phyloP scores from a whole-genome alignment of 768 basidiomycete genomes.

The Amanita pseudoporphyria region DNA sequence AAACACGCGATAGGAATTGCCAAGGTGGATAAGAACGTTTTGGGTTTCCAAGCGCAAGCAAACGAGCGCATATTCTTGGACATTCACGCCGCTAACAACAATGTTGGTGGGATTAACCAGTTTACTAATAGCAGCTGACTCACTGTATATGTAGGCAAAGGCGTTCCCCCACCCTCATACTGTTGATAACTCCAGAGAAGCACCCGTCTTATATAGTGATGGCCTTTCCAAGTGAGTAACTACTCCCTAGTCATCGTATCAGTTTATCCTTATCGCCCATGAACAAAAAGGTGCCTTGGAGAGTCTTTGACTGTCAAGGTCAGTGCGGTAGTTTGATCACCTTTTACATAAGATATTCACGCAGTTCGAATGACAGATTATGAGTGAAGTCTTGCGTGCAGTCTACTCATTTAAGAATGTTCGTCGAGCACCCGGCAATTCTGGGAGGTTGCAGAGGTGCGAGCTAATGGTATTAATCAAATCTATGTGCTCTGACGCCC shows the following conservation, averaged over 20 bases:
- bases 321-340: background rate
- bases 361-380: constrained; percentile 26
- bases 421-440: constrained; percentile 57
- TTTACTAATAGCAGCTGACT: background rate
- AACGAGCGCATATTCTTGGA: constrained; percentile 55
- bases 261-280: background rate
- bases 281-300: constrained; percentile 24
- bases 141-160: constrained; percentile 25
- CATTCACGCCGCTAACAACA: constrained; percentile 42
- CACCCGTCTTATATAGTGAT: constrained; percentile 37
- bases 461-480: constrained; percentile 1
- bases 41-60: constrained; percentile 31
- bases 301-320: constrained; percentile 49
- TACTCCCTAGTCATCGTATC: background rate
- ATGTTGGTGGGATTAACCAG: constrained; percentile 32
- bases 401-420: constrained; percentile 51
- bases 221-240: constrained; percentile 32
- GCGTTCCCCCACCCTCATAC: constrained; percentile 39
- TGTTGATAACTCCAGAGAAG: constrained; percentile 36
- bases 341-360: background rate
- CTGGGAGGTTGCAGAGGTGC: constrained; percentile 52
- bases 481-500: background rate
- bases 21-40: constrained; percentile 33
- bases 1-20: constrained; percentile 29
- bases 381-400: constrained; percentile 54